These are phyloP conservation scores for Lactuca saligna DNA, from an alignment of 129 eudicot genomes.

Conservation along the genomic window DNA sequence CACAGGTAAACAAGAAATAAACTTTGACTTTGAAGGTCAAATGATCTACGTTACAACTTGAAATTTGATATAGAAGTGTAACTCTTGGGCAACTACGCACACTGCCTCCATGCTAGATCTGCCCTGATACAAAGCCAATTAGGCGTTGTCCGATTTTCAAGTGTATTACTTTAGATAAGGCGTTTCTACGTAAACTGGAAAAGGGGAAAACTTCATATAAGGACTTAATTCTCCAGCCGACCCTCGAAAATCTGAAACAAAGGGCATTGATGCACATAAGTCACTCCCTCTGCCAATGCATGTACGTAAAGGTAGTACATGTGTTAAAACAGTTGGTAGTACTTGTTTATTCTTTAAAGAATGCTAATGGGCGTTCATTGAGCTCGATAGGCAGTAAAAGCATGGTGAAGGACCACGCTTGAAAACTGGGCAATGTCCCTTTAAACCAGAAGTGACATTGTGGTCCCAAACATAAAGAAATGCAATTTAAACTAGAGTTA, in stretches of 20 bases:
- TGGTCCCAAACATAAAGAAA: conserved; percentile 57
- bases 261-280: not conserved
- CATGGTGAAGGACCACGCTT: conserved; percentile 46
- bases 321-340: conserved; percentile 17
- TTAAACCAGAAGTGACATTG: conserved; percentile 46
- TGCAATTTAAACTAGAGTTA: conserved; percentile 27
- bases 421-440: conserved; percentile 44
- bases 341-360: conserved; percentile 25
- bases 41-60: conserved; percentile 1
- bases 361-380: conserved; percentile 35
- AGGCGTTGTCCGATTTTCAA: conserved; percentile 1
- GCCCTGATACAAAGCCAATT: not conserved
- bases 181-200: not conserved
- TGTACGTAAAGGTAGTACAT: conserved; percentile 8
- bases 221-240: not conserved
- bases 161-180: not conserved
- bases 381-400: conserved; percentile 34
- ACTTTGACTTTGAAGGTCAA: conserved; percentile 6
- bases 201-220: not conserved
- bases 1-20: not conserved
- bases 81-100: not conserved
- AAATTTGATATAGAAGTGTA: conserved; percentile 7
- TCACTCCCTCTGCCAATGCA: not conserved
- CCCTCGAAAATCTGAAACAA: not conserved
- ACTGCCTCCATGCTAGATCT: too few species aligned